Percentiles rank a stretch among this genome's conserved stretches.
These are phyloP conservation scores for Alternaria arbusti DNA, from an alignment of 2,329 filamentous ascomycete genomes.

Conservation along the genomic window DNA sequence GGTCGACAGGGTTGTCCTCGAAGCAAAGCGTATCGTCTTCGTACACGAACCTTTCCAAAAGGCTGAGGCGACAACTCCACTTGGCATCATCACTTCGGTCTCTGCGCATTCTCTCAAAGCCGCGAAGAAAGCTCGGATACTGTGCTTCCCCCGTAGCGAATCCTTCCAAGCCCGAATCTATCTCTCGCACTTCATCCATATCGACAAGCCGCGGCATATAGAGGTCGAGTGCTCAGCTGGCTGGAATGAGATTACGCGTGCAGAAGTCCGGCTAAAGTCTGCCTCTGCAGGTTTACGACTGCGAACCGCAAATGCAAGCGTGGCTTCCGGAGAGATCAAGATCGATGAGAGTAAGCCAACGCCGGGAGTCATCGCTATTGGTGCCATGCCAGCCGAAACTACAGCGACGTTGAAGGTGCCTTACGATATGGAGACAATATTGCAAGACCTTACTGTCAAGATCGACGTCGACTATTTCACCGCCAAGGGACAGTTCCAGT, in stretches of 20 bases:
- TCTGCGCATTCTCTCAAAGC: constrained; percentile 41
- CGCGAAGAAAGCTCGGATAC: constrained; percentile 62
- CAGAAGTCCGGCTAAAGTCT: constrained; percentile 61
- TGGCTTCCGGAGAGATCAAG: constrained; percentile 51
- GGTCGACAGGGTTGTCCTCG: constrained; percentile 73
- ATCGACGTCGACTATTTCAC: constrained; percentile 80
- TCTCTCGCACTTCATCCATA: constrained; percentile 73
- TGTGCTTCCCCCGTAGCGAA: constrained; percentile 74
- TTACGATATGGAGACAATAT: constrained; percentile 82
- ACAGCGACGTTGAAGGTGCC: constrained; percentile 71
- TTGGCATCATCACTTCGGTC: constrained; percentile 55
- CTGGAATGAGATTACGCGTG: constrained; percentile 68
- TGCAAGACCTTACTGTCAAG: constrained; percentile 72
- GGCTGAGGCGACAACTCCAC: constrained; percentile 55
- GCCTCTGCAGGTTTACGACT: constrained; percentile 67
- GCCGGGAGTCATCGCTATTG: constrained; percentile 56
- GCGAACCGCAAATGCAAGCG: constrained; percentile 58
- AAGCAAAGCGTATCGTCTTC: constrained; percentile 68
- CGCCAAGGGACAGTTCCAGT: constrained; percentile 67
- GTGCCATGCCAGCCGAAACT: constrained; percentile 52
- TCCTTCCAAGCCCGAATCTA: constrained; percentile 72
- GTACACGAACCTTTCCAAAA: constrained; percentile 67
- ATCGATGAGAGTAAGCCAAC: constrained; percentile 53
- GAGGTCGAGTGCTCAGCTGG: constrained; percentile 77
- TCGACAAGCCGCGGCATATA: constrained; percentile 79